phyloP scores from a whole-genome alignment of 2,329 filamentous ascomycete species.

The Aspergillus sp. region DNA sequence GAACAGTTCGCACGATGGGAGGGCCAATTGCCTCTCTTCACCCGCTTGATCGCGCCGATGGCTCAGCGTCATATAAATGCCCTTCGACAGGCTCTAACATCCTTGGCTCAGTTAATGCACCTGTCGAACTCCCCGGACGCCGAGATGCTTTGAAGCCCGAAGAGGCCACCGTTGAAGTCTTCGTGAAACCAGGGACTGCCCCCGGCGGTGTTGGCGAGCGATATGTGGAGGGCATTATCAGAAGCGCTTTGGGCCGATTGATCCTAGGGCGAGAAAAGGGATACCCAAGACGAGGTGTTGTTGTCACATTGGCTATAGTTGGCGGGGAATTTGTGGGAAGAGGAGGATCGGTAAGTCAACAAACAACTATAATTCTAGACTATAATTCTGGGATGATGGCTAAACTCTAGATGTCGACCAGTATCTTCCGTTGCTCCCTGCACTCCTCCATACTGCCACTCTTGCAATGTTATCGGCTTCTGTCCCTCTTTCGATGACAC shows the following conservation, averaged over 20 bases:
- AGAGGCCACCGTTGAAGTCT: slow-evolving; percentile 85
- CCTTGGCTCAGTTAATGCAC: slow-evolving; percentile 85
- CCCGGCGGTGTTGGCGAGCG: slow-evolving; percentile 81
- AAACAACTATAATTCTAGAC: not conserved
- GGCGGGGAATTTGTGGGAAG: slow-evolving; percentile 35
- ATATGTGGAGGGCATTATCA: slow-evolving; percentile 67
- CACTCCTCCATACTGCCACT: slow-evolving; percentile 76
- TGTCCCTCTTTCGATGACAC: slow-evolving; percentile 73
- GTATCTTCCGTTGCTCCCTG: slow-evolving; percentile 78
- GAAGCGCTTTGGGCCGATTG: slow-evolving; percentile 36
- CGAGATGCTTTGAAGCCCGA: slow-evolving; percentile 83
- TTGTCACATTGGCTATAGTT: slow-evolving; percentile 44
- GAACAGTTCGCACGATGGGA: slow-evolving; percentile 28
- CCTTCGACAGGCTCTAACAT: slow-evolving; percentile 67
- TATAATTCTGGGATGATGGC: slow-evolving; percentile 5
- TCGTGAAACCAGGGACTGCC: slow-evolving; percentile 80
- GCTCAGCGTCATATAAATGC: slow-evolving; percentile 43
- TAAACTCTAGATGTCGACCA: slow-evolving; percentile 36
- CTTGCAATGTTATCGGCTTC: slow-evolving; percentile 78
- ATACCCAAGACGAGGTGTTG: slow-evolving; percentile 43
- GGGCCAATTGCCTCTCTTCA: slow-evolving; percentile 35
- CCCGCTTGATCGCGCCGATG: slow-evolving; percentile 38
- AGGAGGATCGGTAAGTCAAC: slow-evolving; percentile 38
- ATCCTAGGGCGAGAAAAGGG: slow-evolving; percentile 45
- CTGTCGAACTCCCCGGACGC: slow-evolving; percentile 77